These are phyloP conservation scores for Sporisorium graminicola DNA, from an alignment of 1,284 basidiomycete species.

Conservation along the genomic window DNA sequence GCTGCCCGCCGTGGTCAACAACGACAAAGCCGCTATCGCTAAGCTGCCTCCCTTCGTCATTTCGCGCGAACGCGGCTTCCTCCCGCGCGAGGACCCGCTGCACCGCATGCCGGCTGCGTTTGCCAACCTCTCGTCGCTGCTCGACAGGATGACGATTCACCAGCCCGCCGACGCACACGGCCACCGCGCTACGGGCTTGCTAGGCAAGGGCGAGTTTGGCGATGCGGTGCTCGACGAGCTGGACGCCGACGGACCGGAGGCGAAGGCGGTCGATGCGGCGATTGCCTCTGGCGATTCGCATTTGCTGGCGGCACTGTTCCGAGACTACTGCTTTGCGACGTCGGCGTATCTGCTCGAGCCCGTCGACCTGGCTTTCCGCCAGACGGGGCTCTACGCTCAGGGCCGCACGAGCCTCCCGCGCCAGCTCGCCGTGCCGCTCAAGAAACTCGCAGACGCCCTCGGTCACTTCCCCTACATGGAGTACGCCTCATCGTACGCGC, in stretches of 20 bases:
- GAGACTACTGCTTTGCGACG: constrained; percentile 65
- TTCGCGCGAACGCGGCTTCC: constrained; percentile 54
- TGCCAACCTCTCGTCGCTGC: constrained; percentile 50
- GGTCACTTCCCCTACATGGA: constrained; percentile 66
- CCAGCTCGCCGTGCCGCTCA: constrained; percentile 60
- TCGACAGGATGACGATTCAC: constrained; percentile 65
- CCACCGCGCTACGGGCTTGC: constrained; percentile 56
- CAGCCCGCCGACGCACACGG: constrained; percentile 55
- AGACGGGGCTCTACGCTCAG: constrained; percentile 58
- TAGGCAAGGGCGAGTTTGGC: constrained; percentile 62
- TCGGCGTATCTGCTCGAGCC: constrained; percentile 67
- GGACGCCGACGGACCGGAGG: constrained; percentile 33
- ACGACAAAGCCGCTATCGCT: constrained; percentile 44
- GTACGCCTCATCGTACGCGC: constrained; percentile 62
- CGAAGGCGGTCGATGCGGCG: constrained; percentile 46
- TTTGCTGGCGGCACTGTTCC: constrained; percentile 66
- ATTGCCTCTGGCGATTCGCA: constrained; percentile 47
- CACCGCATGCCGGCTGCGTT: constrained; percentile 52
- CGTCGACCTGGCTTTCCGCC: constrained; percentile 52
- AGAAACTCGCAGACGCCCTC: constrained; percentile 58
- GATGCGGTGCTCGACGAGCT: constrained; percentile 61
- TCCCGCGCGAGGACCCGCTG: constrained; percentile 60
- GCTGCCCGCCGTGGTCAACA: constrained; percentile 20
- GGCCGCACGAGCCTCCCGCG: constrained; percentile 54
- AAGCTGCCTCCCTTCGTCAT: constrained; percentile 57